Percentiles rank a stretch among this genome's conserved stretches.
Evolutionary conservation across 2,329 filamentous ascomycete species (phyloP).

Genomic region (Bipolaris zeicola): DNA sequence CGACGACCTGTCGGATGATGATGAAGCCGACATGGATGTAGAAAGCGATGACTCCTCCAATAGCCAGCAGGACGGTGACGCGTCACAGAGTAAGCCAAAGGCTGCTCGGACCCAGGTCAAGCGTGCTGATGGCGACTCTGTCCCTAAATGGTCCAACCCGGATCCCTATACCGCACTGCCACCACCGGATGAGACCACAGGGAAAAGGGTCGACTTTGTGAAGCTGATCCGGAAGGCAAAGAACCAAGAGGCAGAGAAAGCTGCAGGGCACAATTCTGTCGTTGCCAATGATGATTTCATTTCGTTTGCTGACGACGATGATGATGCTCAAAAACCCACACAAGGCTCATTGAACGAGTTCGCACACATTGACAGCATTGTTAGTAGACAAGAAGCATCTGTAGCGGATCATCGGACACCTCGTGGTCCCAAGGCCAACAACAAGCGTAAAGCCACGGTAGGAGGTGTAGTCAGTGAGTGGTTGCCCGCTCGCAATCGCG

Average conservation of each 20-base stretch:
- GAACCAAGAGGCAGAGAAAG: slow-evolving; percentile 60
- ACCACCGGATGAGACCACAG: slow-evolving; percentile 70
- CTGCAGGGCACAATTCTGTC: slow-evolving; percentile 57
- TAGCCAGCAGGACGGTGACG: slow-evolving; percentile 12
- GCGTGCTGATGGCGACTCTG: slow-evolving; percentile 41
- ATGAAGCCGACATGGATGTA: slow-evolving; percentile 41
- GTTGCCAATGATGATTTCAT: slow-evolving; percentile 78
- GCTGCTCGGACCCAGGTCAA: slow-evolving; percentile 23
- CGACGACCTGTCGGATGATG: slow-evolving; percentile 50
- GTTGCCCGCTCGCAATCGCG: slow-evolving; percentile 41
- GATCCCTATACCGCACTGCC: slow-evolving; percentile 91
- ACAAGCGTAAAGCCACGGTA: slow-evolving; percentile 72
- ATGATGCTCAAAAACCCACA: slow-evolving; percentile 11
- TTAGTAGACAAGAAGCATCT: slow-evolving; percentile 16
- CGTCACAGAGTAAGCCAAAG: slow-evolving; percentile 32
- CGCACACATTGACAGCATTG: slow-evolving; percentile 12
- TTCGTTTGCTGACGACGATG: slow-evolving; percentile 66
- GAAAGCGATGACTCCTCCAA: slow-evolving; percentile 33
- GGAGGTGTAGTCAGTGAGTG: slow-evolving; percentile 53
- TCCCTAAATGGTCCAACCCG: slow-evolving; percentile 91
- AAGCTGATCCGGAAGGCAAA: slow-evolving; percentile 91
- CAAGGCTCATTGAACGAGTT: slow-evolving; percentile 35
- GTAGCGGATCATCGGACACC: slow-evolving; percentile 19
- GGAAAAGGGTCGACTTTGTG: slow-evolving; percentile 85
- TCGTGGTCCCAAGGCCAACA: slow-evolving; percentile 9